Evolutionary conservation across 495 filamentous ascomycete genomes (phyloP).

Genomic region (Parachaetomium inaequale): DNA sequence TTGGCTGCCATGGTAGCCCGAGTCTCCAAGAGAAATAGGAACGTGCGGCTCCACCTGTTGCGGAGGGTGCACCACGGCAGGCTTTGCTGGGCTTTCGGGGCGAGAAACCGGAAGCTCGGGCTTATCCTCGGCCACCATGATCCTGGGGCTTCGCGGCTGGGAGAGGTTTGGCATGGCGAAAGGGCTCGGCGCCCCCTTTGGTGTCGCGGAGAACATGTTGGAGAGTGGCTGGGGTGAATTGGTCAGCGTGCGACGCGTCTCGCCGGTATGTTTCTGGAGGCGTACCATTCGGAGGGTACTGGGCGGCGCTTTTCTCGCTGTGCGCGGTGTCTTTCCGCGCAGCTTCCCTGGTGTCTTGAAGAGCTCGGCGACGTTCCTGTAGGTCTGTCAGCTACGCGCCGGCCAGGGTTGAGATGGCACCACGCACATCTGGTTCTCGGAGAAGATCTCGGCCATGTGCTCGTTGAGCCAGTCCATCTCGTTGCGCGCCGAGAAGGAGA

Average conservation of each 20-base stretch:
- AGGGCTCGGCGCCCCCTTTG: slow-evolving; percentile 44
- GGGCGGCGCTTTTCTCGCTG: slow-evolving; percentile 63
- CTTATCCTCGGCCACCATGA: slow-evolving; percentile 37
- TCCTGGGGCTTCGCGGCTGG: slow-evolving; percentile 37
- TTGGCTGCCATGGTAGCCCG: slow-evolving; percentile 77
- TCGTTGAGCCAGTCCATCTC: slow-evolving; percentile 96
- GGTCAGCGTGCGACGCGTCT: slow-evolving; percentile 19
- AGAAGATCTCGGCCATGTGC: slow-evolving; percentile 93
- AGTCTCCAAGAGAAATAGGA: slow-evolving; percentile 51
- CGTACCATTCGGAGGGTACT: slow-evolving; percentile 66
- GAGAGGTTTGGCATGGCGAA: slow-evolving; percentile 37
- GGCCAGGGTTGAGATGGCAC: neutral
- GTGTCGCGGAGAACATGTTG: slow-evolving; percentile 66
- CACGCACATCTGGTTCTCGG: slow-evolving; percentile 73
- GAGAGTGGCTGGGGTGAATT: slow-evolving; percentile 65
- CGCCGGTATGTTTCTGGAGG: slow-evolving; percentile 11
- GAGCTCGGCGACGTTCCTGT: slow-evolving; percentile 79
- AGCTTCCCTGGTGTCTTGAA: slow-evolving; percentile 96
- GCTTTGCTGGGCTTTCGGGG: slow-evolving; percentile 28
- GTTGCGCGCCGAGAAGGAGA: slow-evolving; percentile 81
- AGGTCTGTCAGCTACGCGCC: slow-evolving; percentile 1
- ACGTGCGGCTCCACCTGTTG: slow-evolving; percentile 18
- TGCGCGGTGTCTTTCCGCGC: slow-evolving; percentile 89
- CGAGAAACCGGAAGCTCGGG: slow-evolving; percentile 21
- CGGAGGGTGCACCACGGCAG: slow-evolving; percentile 16